phyloP scores from a whole-genome alignment of 2,329 filamentous ascomycete species.

The Cordyceps pruinosa region DNA sequence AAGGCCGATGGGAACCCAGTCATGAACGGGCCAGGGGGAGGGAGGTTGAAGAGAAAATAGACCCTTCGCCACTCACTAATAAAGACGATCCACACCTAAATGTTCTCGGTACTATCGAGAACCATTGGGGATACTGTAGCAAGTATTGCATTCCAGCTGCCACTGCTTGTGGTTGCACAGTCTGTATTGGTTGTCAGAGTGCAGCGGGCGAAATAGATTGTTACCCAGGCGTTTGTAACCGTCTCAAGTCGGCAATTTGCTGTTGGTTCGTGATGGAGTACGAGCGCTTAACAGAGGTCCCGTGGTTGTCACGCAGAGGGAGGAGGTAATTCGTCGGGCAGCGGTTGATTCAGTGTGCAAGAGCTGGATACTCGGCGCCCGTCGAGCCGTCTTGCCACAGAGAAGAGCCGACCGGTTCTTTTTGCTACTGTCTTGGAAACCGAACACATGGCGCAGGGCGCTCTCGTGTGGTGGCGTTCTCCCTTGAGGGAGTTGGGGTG shows the following conservation, averaged over 20 bases:
- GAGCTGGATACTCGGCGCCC: neutral
- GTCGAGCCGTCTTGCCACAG: neutral
- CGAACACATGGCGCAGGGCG: neutral
- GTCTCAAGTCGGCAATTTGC: neutral
- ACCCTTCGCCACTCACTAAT: neutral
- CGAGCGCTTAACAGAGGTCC: neutral
- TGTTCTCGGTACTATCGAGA: neutral
- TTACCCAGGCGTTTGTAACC: too few species aligned
- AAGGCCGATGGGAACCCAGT: neutral
- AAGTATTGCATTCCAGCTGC: constrained; percentile 1
- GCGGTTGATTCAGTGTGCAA: neutral
- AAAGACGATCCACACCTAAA: neutral
- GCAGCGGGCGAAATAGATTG: too few species aligned
- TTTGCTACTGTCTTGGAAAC: neutral
- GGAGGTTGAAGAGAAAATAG: neutral
- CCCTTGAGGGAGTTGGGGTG: neutral
- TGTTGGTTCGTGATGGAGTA: neutral
- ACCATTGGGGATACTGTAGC: neutral
- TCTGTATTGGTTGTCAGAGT: too few species aligned
- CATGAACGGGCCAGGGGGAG: neutral
- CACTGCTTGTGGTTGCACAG: neutral
- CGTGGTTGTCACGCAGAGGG: neutral
- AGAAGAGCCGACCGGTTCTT: neutral
- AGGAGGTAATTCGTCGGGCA: neutral
- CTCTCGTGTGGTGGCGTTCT: constrained; percentile 3